Percentiles rank a stretch among this genome's conserved stretches.
These are phyloP conservation scores for Rhodosorus marinus DNA, from an alignment of 23 red algal species.

Conservation along the genomic window DNA sequence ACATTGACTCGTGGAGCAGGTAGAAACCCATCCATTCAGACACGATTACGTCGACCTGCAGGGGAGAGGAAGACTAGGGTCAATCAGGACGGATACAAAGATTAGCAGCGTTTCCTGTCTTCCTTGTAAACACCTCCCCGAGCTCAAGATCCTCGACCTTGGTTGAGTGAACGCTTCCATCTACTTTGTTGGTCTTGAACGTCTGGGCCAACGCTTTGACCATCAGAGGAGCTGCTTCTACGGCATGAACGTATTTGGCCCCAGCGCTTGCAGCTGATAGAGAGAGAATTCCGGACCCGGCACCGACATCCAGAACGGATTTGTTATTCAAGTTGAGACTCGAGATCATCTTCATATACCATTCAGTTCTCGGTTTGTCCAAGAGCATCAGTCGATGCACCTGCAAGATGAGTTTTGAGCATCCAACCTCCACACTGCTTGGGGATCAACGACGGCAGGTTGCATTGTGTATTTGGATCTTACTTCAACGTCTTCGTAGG, in stretches of 20 bases:
- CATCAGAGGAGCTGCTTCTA: slow-evolving; percentile 69
- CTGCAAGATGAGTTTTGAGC: too few species aligned
- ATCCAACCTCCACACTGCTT: too few species aligned
- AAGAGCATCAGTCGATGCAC: slow-evolving; percentile 97
- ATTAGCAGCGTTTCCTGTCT: too few species aligned
- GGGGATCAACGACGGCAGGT: too few species aligned
- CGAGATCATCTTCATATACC: slow-evolving; percentile 83
- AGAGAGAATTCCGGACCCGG: slow-evolving; percentile 72
- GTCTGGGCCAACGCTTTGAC: slow-evolving; percentile 66
- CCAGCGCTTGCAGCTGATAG: slow-evolving; percentile 88
- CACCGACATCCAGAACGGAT: slow-evolving; percentile 84
- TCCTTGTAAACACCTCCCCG: too few species aligned
- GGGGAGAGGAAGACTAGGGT: too few species aligned
- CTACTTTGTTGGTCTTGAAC: slow-evolving; percentile 43
- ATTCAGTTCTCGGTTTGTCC: slow-evolving; percentile 64
- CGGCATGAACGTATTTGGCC: slow-evolving; percentile 80
- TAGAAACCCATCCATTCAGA: slow-evolving; percentile 99
- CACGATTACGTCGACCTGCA: slow-evolving; percentile 86
- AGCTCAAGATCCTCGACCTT: slow-evolving; percentile 86
- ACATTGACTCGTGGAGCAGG: slow-evolving; percentile 95
- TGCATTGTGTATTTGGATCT: too few species aligned
- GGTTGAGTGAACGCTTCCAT: slow-evolving; percentile 42
- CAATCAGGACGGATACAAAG: too few species aligned
- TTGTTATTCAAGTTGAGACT: slow-evolving; percentile 63
- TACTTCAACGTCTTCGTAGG: too few species aligned